Base-by-base conservation (phyloP, 768 basidiomycete genomes). In the Xanthoconium stramineum region DNA sequence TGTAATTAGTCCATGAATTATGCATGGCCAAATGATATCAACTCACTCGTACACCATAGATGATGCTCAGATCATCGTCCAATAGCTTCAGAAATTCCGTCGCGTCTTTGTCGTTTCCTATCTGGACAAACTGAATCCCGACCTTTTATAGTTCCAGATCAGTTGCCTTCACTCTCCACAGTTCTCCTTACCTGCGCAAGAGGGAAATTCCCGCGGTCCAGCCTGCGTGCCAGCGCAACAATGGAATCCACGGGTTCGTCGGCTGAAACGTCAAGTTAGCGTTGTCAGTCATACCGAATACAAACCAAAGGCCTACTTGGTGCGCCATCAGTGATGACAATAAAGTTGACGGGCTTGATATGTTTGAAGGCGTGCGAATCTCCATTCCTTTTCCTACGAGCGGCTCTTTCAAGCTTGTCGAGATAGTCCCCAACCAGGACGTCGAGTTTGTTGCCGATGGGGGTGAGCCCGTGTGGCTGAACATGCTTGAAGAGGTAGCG, bases 121-220 rank as follows among this genome's bases (percentile, higher is more conserved):
- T 81, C 67, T 90, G 89, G 1, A 91, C 79, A 49, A 91, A 87
- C 59, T 88, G 86, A 29, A 88, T 79, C 0, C 86, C 84, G 17
- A 88, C 74, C 80, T 88, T 65, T 28, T 57, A 44, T 32, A 65
- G 37, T 24, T 4, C 29, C 14, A 3, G 4, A 15, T 69, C 24
- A 58, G 55, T 42, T 12, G 9, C 40, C n/a, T 0, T 14, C 6
- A 14, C 19, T n/a, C 19, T n/a, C 4, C 4, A 8, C 4, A 19
- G 11, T 17, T 30, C 11, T 14, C 8, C 63, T 61, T 39, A 85
- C 80, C 74, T 86, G 85, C 10, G 74, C 69, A 11, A 83, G 69
- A 0, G 84, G 83, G 60, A 76, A 79, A 44, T 79, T 68, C 2
- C 76, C 74, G 5, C 69, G 71, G 56, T 88, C 85, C 3, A 89